phyloP scores from a whole-genome alignment of 169 alveolate genomes.

The Plasmodium chabaudi region DNA sequence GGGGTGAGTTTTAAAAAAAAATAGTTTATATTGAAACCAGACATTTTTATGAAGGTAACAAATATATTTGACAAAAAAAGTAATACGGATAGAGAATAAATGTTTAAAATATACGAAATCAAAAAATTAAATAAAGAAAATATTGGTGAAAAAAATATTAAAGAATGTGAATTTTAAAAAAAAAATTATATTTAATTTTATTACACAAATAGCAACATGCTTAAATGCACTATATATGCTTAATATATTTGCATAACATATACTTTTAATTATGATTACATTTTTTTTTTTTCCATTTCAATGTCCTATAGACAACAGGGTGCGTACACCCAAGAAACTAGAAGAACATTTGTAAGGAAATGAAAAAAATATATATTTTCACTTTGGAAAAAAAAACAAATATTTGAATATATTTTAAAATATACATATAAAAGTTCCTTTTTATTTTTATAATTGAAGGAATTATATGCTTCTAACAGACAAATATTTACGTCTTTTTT shows the following conservation, averaged over 20 bases:
- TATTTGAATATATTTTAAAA: conserved; percentile 61
- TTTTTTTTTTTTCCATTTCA: neutral
- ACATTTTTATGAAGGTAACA: neutral
- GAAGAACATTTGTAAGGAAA: conserved; percentile 53
- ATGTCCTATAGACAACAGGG: conserved; percentile 17
- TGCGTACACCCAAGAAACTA: conserved; percentile 74
- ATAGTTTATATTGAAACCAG: too few species aligned
- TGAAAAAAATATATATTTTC: conserved; percentile 64
- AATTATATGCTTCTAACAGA: conserved; percentile 60
- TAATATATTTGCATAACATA: neutral
- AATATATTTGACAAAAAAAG: neutral
- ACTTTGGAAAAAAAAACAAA: conserved; percentile 62
- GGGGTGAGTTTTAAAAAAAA: neutral
- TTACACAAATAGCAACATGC: too few species aligned
- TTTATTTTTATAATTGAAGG: conserved; percentile 67
- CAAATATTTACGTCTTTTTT: conserved; percentile 63
- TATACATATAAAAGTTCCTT: conserved; percentile 60
- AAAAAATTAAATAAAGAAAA: too few species aligned
- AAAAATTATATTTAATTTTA: too few species aligned
- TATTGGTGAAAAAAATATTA: too few species aligned
- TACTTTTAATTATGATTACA: neutral
- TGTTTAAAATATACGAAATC: too few species aligned
- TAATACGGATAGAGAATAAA: too few species aligned
- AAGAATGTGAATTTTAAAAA: too few species aligned
- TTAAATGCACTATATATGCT: too few species aligned